phyloP scores from a whole-genome alignment of 371 early-diverging fungal genomes.

The Mortierella sp. region DNA sequence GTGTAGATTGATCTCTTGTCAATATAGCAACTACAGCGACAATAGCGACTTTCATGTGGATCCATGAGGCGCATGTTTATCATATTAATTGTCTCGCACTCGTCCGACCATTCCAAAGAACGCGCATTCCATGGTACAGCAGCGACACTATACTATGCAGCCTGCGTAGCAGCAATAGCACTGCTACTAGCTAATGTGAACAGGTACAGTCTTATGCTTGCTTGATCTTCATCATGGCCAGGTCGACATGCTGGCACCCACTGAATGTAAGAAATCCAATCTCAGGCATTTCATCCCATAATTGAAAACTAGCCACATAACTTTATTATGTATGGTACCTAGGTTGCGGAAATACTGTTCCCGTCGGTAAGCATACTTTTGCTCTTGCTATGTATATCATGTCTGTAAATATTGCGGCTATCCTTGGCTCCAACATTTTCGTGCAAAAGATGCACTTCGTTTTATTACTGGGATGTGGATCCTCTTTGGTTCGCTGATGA shows the following conservation, averaged over 20 bases:
- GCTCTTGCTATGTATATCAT: constrained; percentile 63
- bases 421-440: constrained; percentile 60
- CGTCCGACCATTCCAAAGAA: constrained; percentile 62
- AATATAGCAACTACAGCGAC: no score
- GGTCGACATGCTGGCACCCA: constrained; percentile 60
- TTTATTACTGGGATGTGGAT: constrained; percentile 53
- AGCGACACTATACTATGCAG: constrained; percentile 56
- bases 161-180: constrained; percentile 58
- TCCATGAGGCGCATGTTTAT: constrained; percentile 55
- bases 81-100: constrained; percentile 59
- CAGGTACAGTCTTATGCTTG: constrained; percentile 60
- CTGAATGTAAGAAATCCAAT: constrained; percentile 56
- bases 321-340: constrained; percentile 50
- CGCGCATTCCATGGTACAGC: constrained; percentile 59
- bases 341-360: constrained; percentile 67
- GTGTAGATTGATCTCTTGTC: no score
- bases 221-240: constrained; percentile 52
- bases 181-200: constrained; percentile 57
- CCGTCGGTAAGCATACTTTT: constrained; percentile 63
- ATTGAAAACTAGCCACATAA: background rate
- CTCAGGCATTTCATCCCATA: background rate
- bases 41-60: no score
- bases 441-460: constrained; percentile 48
- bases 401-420: constrained; percentile 55
- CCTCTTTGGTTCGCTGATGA: constrained; percentile 26